Base-by-base conservation (phyloP, 495 filamentous ascomycete species). In the Saxophila tyrrhenica region DNA sequence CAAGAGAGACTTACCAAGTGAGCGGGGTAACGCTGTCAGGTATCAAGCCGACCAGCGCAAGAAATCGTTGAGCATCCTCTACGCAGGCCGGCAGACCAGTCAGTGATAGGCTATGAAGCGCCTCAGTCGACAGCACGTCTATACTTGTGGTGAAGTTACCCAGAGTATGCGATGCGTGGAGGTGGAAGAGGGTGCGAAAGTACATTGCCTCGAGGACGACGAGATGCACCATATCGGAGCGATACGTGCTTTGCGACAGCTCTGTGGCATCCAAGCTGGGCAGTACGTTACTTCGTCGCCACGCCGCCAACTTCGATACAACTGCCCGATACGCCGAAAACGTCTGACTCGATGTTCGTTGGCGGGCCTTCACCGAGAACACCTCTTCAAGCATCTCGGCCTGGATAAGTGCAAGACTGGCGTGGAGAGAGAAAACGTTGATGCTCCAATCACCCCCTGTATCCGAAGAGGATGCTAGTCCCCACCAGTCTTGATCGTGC, bases 201-300 rank as follows among this genome's bases (percentile, higher is more conserved):
- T 50, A 50, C 29, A 29, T 39, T 17, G 24, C 29, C 24, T 50
- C 48, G 16, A 50, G 48, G 3, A 50, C 48, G 10, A 50, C 24
- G 16, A 50, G 23, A 19, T 50, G 48, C 23, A 50, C 25, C 23
- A 50, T 32, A 38, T 50, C 48, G 38, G 48, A 50, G 48, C 48
- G 48, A 25, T 50, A 50, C 19, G 32, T 32, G 21, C 7, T n/a
- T 16, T 35, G 17, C 15, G 17, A 39, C 9, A 50, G 48, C 24
- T 35, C 21, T 17, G 25, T 11, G 8, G 24, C 48, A 29, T 39
- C 29, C n/a, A 38, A 8, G 20, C 29, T 19, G 48, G 32, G 19
- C 23, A 50, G 22, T 15, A 50, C 24, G 19, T 29, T 50, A 16
- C n/a, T 35, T 3, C 23, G 29, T n/a, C 48, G 48, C 9, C 11